Percentiles rank a stretch among this genome's conserved stretches.
Conservation (phyloP, 768 basidiomycete genomes). For the Boletellus emodensis region DNA sequence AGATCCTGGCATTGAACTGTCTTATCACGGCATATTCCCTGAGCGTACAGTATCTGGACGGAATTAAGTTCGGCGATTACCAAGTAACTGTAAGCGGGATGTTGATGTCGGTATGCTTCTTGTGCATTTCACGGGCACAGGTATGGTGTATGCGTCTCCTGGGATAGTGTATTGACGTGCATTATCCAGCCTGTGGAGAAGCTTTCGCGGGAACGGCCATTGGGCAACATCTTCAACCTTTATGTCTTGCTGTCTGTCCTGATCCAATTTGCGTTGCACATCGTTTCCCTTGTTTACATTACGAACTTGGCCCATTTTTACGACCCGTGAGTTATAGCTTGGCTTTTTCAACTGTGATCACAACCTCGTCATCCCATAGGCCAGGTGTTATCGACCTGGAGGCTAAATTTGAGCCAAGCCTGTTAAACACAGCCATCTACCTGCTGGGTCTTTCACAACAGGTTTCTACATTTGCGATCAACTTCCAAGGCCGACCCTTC, state of each 20-base stretch:
- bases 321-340: constrained; percentile 61
- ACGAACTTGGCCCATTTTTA: constrained; percentile 74
- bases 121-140: constrained; percentile 97
- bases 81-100: constrained; percentile 92
- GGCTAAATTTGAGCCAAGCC: constrained; percentile 91
- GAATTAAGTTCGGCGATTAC: constrained; percentile 99
- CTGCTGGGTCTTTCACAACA: constrained; percentile 94
- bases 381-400: constrained; percentile 84
- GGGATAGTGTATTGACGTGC: constrained; percentile 1
- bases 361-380: constrained; percentile 31
- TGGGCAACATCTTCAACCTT: constrained; percentile 95
- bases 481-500: constrained; percentile 99
- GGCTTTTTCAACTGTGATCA: background rate
- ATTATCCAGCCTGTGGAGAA: constrained; percentile 92
- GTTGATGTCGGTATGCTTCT: constrained; percentile 97
- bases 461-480: constrained; percentile 97
- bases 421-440: constrained; percentile 96
- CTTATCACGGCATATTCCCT: constrained; percentile 98
- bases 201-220: constrained; percentile 86
- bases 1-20: constrained; percentile 96
- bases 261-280: constrained; percentile 91
- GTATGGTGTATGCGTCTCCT: constrained; percentile 41
- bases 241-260: constrained; percentile 92
- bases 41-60: constrained; percentile 95
- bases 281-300: constrained; percentile 87